A percentile compares a stretch with the other conserved stretches of the same genome.
phyloP scores from a whole-genome alignment of 202 grass and related monocot genomes.

The Miscanthus sacchariflorus region DNA sequence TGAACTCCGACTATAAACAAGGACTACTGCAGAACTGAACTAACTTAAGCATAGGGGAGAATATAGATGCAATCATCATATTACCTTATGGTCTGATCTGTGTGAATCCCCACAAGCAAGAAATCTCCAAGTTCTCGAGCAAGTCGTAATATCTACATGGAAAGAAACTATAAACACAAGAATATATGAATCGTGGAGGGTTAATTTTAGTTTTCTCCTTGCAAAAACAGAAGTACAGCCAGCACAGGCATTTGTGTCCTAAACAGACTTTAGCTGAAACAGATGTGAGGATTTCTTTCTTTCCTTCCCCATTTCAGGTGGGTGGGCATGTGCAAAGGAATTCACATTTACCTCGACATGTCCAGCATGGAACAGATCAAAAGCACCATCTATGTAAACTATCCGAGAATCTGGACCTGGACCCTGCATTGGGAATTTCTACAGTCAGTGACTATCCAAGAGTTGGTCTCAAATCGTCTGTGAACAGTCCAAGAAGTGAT shows the following conservation, averaged over 20 bases:
- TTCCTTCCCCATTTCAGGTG: background rate
- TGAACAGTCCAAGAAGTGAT: background rate
- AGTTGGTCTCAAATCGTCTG: background rate
- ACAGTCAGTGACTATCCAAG: slow-evolving; percentile 17
- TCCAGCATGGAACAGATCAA: slow-evolving; percentile 99
- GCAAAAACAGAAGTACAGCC: slow-evolving; percentile 1
- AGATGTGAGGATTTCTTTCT: background rate
- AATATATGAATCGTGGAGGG: slow-evolving; percentile 33
- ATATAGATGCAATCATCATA: slow-evolving; percentile 1
- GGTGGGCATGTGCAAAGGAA: background rate
- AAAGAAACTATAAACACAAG: slow-evolving; percentile 55
- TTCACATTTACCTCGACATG: slow-evolving; percentile 85
- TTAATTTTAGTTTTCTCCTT: background rate
- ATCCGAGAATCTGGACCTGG: slow-evolving; percentile 84
- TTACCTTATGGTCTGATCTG: slow-evolving; percentile 96
- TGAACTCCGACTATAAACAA: slow-evolving; percentile 6
- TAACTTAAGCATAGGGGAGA: background rate
- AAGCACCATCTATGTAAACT: slow-evolving; percentile 98
- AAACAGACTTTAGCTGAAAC: slow-evolving; percentile 10
- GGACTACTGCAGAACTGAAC: slow-evolving; percentile 17
- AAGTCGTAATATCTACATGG: slow-evolving; percentile 84
- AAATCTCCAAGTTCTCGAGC: slow-evolving; percentile 98
- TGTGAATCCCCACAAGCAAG: slow-evolving; percentile 97
- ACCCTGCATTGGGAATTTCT: slow-evolving; percentile 64
- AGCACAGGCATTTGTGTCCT: background rate